Percentiles rank a stretch among this genome's conserved stretches.
phyloP scores from a whole-genome alignment of 2,329 filamentous ascomycete species.

The Diplocarpon rosae region DNA sequence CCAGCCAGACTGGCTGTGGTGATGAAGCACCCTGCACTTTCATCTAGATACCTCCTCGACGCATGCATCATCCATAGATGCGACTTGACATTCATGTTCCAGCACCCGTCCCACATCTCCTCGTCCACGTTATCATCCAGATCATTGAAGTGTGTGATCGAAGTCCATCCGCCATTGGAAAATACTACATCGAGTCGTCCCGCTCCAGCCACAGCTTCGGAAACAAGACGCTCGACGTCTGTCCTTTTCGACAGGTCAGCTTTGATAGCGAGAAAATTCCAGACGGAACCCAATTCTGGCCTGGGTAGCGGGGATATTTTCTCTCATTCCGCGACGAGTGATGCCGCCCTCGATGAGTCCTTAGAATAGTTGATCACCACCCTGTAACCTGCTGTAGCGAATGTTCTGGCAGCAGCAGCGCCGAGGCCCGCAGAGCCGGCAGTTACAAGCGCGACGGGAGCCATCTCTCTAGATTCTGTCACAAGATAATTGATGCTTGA shows the following conservation, averaged over 20 bases:
- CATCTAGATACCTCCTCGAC: constrained; percentile 41
- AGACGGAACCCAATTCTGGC: constrained; percentile 6
- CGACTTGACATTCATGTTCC: constrained; percentile 51
- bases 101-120: constrained; percentile 48
- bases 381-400: constrained; percentile 57
- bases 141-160: constrained; percentile 33
- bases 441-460: constrained; percentile 34
- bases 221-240: constrained; percentile 49
- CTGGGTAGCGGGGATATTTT: constrained; percentile 33
- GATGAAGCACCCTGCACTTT: constrained; percentile 37
- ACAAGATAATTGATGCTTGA: too few species aligned
- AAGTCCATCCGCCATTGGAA: constrained; percentile 57
- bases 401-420: constrained; percentile 53
- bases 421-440: constrained; percentile 57
- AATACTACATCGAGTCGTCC: constrained; percentile 68
- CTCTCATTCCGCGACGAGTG: constrained; percentile 44
- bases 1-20: constrained; percentile 54
- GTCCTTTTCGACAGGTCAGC: constrained; percentile 53
- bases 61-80: constrained; percentile 50
- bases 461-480: too few species aligned
- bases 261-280: constrained; percentile 40
- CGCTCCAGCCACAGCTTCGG: constrained; percentile 45
- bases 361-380: constrained; percentile 65
- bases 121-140: constrained; percentile 44
- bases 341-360: constrained; percentile 46